These are phyloP conservation scores for Diaporthe sp. DNA, from an alignment of 2,329 filamentous ascomycete species.

Conservation along the genomic window DNA sequence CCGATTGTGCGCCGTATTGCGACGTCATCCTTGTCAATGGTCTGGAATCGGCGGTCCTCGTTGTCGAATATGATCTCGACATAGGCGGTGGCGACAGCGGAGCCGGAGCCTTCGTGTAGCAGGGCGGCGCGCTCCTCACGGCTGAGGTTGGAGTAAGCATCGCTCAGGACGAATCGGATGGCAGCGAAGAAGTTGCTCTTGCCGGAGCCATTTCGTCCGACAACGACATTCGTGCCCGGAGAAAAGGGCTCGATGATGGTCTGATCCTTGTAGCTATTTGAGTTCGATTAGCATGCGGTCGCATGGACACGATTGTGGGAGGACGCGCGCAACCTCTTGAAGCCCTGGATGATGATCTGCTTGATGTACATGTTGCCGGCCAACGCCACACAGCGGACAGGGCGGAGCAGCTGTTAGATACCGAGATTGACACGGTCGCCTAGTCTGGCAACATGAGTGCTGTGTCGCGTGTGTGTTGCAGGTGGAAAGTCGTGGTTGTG, in stretches of 20 bases:
- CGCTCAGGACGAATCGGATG: constrained; percentile 97
- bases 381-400: constrained; percentile 46
- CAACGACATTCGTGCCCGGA: constrained; percentile 96
- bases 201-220: constrained; percentile 98
- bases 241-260: constrained; percentile 99
- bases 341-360: constrained; percentile 99
- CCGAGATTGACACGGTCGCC: constrained; percentile 22
- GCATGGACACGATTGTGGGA: not conserved
- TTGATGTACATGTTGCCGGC: constrained; percentile 90
- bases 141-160: constrained; percentile 96
- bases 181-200: constrained; percentile 99
- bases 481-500: constrained; percentile 15
- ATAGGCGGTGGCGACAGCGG: constrained; percentile 99
- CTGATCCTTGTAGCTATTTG: constrained; percentile 94
- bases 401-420: constrained; percentile 33
- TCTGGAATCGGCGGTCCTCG: constrained; percentile 87
- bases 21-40: constrained; percentile 85
- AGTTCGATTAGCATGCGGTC: constrained; percentile 39
- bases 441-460: constrained; percentile 22
- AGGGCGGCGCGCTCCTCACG: constrained; percentile 96
- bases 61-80: constrained; percentile 99
- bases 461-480: not conserved
- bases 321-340: constrained; percentile 83
- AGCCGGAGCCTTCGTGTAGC: constrained; percentile 97
- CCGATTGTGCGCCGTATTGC: constrained; percentile 94